Evolutionary conservation across 306 rosid species (phyloP).

Genomic region (Vigna radiata): DNA sequence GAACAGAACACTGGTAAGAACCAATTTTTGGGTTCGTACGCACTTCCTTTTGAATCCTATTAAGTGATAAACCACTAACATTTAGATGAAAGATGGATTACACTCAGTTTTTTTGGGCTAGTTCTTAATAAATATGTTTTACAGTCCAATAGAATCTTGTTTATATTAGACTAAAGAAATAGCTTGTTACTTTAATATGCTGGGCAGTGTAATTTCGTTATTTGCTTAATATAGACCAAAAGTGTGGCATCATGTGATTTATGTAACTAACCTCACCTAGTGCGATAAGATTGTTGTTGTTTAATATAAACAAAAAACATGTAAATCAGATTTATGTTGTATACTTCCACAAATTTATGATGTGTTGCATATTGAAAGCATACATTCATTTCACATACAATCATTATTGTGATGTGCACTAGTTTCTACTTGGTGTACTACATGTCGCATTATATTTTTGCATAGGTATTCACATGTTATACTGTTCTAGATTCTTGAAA

Average conservation of each 20-base stretch:
- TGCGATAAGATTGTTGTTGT: too few relatives aligned
- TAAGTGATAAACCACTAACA: slow-evolving; percentile 25
- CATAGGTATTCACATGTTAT: slow-evolving; percentile 12
- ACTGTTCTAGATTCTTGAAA: slow-evolving; percentile 3
- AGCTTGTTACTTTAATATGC: slow-evolving; percentile 15
- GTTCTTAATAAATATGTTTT: slow-evolving; percentile 17
- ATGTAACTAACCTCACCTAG: too few relatives aligned
- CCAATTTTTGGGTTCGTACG: slow-evolving; percentile 25
- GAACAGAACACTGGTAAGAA: slow-evolving; percentile 89
- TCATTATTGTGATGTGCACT: slow-evolving; percentile 7
- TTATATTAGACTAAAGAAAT: slow-evolving; percentile 12
- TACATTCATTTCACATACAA: not conserved
- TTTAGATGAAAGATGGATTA: not conserved
- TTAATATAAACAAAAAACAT: too few relatives aligned
- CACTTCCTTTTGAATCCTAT: slow-evolving; percentile 13
- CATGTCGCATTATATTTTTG: slow-evolving; percentile 10
- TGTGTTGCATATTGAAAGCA: slow-evolving; percentile 17
- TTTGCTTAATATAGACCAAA: slow-evolving; percentile 21
- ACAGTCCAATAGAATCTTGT: not conserved
- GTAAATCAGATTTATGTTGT: not conserved
- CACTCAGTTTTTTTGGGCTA: not conserved
- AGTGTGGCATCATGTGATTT: too few relatives aligned
- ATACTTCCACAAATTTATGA: slow-evolving; percentile 33
- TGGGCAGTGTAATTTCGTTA: slow-evolving; percentile 6
- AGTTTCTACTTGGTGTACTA: slow-evolving; percentile 17